Percentiles rank a stretch among this genome's conserved stretches.
phyloP scores from a whole-genome alignment of 192 early-diverging fungal genomes.

The Entomortierella lignicola region DNA sequence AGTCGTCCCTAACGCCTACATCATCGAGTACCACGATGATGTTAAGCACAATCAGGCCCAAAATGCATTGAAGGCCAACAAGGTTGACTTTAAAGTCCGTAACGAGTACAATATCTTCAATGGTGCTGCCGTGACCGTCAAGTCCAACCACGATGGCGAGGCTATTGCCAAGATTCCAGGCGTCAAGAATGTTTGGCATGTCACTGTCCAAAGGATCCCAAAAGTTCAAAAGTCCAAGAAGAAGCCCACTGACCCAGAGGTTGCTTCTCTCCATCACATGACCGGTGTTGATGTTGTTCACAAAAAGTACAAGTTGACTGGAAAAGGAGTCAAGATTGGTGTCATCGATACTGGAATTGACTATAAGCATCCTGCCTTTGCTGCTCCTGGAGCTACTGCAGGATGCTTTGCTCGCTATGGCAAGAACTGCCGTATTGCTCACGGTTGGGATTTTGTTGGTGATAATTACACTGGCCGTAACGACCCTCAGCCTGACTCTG shows the following conservation, averaged over 20 bases:
- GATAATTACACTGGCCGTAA: conserved; percentile 61
- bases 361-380: conserved; percentile 73
- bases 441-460: conserved; percentile 71
- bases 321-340: conserved; percentile 64
- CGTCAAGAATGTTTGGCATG: conserved; percentile 60
- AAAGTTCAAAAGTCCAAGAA: conserved; percentile 24
- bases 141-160: conserved; percentile 32
- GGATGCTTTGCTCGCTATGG: conserved; percentile 73
- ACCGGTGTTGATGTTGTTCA: conserved; percentile 57
- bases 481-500: conserved; percentile 41
- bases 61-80: conserved; percentile 22
- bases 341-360: conserved; percentile 70
- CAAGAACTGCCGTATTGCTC: conserved; percentile 64
- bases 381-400: conserved; percentile 41
- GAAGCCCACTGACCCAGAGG: conserved; percentile 22
- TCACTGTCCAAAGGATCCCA: conserved; percentile 44
- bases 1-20: conserved; percentile 25
- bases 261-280: conserved; percentile 50
- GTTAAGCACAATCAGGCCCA: conserved; percentile 20
- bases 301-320: conserved; percentile 49
- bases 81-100: conserved; percentile 43
- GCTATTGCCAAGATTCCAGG: conserved; percentile 37
- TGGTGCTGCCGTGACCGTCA: conserved; percentile 57
- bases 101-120: conserved; percentile 63
- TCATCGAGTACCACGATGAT: conserved; percentile 36